Evolutionary conservation across 108 stramenopile species (phyloP).

Genomic region (Cylindrotheca fusiformis): DNA sequence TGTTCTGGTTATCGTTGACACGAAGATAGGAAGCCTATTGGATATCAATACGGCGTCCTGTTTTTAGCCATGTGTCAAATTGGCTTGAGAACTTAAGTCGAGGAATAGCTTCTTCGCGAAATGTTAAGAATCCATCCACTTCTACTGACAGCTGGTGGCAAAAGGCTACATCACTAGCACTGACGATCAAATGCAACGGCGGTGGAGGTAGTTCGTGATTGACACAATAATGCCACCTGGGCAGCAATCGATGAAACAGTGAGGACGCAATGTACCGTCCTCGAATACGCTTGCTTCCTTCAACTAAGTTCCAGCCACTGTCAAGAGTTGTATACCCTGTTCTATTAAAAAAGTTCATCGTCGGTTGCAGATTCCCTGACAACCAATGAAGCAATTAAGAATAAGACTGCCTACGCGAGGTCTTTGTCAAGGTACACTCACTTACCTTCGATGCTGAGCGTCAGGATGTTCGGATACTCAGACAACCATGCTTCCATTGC

Average conservation of each 20-base stretch:
- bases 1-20: too few relatives aligned
- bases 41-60: constrained; percentile 62
- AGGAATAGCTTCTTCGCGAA: constrained; percentile 57
- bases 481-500: constrained; percentile 24
- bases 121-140: constrained; percentile 43
- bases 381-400: too few relatives aligned
- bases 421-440: too few relatives aligned
- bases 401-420: too few relatives aligned
- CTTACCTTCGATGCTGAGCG: constrained; percentile 57
- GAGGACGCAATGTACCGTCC: constrained; percentile 80
- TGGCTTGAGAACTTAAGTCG: constrained; percentile 77
- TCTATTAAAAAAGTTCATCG: constrained; percentile 69
- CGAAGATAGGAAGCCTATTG: too few relatives aligned
- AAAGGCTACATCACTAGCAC: constrained; percentile 60
- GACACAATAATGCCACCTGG: constrained; percentile 73
- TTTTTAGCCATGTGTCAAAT: constrained; percentile 78
- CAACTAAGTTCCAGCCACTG: constrained; percentile 34
- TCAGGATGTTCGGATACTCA: constrained; percentile 73
- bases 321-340: constrained; percentile 75
- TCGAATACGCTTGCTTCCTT: constrained; percentile 26
- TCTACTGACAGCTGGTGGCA: constrained; percentile 51
- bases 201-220: constrained; percentile 21
- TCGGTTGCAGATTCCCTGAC: constrained; percentile 63
- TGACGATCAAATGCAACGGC: constrained; percentile 68
- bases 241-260: constrained; percentile 76